phyloP scores from a whole-genome alignment of 306 rosid genomes.

The Vigna trinervia region DNA sequence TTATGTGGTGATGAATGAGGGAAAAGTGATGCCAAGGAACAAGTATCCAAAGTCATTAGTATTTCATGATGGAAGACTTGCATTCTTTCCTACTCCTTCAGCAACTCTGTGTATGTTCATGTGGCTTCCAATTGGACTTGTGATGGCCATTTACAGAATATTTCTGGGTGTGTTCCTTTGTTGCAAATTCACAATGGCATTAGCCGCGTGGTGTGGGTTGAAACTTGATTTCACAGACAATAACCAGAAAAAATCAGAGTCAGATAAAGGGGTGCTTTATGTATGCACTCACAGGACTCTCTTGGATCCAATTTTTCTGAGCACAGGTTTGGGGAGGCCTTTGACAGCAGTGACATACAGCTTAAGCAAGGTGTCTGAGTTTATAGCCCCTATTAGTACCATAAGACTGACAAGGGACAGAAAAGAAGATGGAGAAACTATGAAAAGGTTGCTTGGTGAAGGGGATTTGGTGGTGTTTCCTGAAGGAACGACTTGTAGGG shows the following conservation, averaged over 20 bases:
- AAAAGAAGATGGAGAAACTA: conserved; percentile 23
- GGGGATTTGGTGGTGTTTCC: conserved; percentile 45
- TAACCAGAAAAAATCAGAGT: conserved; percentile 2
- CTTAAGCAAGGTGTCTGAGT: conserved; percentile 36
- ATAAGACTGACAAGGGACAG: conserved; percentile 42
- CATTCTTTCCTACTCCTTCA: conserved; percentile 76
- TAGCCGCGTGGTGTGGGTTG: conserved; percentile 10
- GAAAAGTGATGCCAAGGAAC: conserved; percentile 51
- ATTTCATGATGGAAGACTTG: conserved; percentile 85
- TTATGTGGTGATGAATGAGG: conserved; percentile 37
- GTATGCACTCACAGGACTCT: conserved; percentile 84
- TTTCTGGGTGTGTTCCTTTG: conserved; percentile 19
- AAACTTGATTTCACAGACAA: not conserved
- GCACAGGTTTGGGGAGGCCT: conserved; percentile 55
- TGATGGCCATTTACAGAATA: conserved; percentile 56
- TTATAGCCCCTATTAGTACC: conserved; percentile 36
- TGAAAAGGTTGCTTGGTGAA: conserved; percentile 36
- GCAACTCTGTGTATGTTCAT: conserved; percentile 74
- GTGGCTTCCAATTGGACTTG: conserved; percentile 56
- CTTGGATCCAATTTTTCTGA: conserved; percentile 77
- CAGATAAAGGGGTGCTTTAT: conserved; percentile 63
- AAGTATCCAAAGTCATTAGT: conserved; percentile 74
- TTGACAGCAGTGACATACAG: conserved; percentile 84
- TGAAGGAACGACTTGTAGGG: conserved; percentile 48
- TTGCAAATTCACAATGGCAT: not conserved